Percentiles rank a stretch among this genome's conserved stretches.
Evolutionary conservation across 2,329 filamentous ascomycete species (phyloP).

Genomic region (Phialemonium atrogriseum): DNA sequence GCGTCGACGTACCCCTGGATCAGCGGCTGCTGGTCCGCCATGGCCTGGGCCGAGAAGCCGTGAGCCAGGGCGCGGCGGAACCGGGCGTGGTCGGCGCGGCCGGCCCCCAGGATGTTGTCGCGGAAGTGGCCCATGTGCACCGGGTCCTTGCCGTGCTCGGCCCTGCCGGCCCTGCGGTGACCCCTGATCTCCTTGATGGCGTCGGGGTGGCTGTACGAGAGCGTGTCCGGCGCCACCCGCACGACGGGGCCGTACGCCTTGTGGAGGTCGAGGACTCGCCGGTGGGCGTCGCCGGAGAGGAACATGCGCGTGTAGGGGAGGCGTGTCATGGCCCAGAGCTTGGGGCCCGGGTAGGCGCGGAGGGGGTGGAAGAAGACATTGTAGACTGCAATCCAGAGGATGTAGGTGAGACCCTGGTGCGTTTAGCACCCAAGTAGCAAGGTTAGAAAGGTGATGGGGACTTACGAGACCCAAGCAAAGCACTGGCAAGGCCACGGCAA

Average conservation of each 20-base stretch:
- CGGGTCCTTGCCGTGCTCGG: conserved; percentile 2
- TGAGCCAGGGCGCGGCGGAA: conserved; percentile 15
- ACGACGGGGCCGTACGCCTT: conserved; percentile 29
- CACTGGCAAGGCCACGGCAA: no score
- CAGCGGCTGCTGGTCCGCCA: conserved; percentile 16
- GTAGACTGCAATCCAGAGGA: no score
- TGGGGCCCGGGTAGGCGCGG: conserved; percentile 7
- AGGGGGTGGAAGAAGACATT: conserved; percentile 13
- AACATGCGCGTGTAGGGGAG: conserved; percentile 5
- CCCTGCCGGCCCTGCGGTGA: no score
- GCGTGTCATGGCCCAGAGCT: conserved; percentile 5
- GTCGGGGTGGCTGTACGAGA: conserved; percentile 24
- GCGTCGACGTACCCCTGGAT: conserved; percentile 11
- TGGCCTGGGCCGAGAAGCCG: conserved; percentile 18
- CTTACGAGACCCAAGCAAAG: no score
- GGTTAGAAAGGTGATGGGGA: no score
- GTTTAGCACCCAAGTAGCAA: no score
- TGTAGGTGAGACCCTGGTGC: no score
- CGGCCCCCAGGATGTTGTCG: conserved; percentile 4
- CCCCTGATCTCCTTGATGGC: conserved; percentile 3
- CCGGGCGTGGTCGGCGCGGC: conserved; percentile 6
- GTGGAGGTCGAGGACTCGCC: conserved; percentile 17
- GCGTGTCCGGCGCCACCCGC: conserved; percentile 27
- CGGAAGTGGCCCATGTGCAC: conserved; percentile 2
- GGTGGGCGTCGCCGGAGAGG: conserved; percentile 6